Evolutionary conservation across 2,329 filamentous ascomycete species (phyloP).

Genomic region (Cryphonectria parasitica): DNA sequence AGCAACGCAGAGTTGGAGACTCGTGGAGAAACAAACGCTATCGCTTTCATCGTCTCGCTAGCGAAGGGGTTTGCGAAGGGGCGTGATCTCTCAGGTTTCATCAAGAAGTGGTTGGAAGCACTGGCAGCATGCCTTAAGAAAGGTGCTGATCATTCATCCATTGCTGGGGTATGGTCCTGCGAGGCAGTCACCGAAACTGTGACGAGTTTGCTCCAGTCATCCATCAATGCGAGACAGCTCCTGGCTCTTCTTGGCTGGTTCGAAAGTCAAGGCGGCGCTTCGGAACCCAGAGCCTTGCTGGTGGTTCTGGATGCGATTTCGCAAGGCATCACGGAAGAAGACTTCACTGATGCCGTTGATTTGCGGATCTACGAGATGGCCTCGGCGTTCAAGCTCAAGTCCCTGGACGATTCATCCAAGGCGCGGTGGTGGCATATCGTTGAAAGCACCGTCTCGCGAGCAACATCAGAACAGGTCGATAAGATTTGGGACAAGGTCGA

Average conservation of each 20-base stretch:
- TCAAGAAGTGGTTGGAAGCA: conserved; percentile 52
- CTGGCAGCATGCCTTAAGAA: conserved; percentile 41
- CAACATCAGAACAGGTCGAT: conserved; percentile 33
- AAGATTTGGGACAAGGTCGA: conserved; percentile 36
- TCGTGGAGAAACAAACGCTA: conserved; percentile 22
- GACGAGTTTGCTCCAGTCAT: conserved; percentile 43
- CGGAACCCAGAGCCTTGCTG: conserved; percentile 41
- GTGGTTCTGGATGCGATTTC: conserved; percentile 50
- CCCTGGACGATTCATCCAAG: conserved; percentile 13
- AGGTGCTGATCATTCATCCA: conserved; percentile 22
- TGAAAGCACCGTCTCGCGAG: conserved; percentile 36
- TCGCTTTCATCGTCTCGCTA: conserved; percentile 47
- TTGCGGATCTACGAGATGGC: conserved; percentile 44
- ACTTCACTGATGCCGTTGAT: conserved; percentile 48
- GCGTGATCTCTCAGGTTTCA: conserved; percentile 50
- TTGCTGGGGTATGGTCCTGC: conserved; percentile 36
- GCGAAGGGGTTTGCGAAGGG: conserved; percentile 49
- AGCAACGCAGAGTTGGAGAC: conserved; percentile 27
- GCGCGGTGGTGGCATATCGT: conserved; percentile 34
- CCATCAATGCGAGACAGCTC: conserved; percentile 51
- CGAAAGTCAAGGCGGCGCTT: conserved; percentile 37
- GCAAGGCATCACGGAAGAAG: conserved; percentile 46
- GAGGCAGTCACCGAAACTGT: conserved; percentile 33
- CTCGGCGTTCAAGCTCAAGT: conserved; percentile 27
- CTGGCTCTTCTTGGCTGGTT: conserved; percentile 49